A percentile compares a stretch with the other conserved stretches of the same genome.
These are phyloP conservation scores for Starmerella powellii DNA, from an alignment of 805 yeast species.

Conservation along the genomic window DNA sequence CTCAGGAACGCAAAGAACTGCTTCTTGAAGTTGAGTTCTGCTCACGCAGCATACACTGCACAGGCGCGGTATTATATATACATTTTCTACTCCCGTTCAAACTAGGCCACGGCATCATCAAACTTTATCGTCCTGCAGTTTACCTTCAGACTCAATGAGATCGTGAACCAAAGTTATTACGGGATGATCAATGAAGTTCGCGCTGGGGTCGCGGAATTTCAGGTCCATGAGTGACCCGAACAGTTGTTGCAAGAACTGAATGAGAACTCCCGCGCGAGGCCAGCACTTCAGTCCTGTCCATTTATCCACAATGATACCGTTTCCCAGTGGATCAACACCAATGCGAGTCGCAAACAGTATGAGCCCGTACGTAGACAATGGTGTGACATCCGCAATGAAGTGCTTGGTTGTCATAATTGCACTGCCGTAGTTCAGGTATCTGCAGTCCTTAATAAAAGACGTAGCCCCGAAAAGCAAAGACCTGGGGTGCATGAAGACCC, in stretches of 20 bases:
- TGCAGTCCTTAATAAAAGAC: conserved; percentile 27
- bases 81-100: too few relatives aligned
- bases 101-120: too few relatives aligned
- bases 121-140: background rate
- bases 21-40: too few relatives aligned
- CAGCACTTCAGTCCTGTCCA: conserved; percentile 88
- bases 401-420: conserved; percentile 49
- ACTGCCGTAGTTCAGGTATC: conserved; percentile 53
- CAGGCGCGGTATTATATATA: too few relatives aligned
- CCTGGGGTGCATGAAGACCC: conserved; percentile 81
- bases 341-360: conserved; percentile 68
- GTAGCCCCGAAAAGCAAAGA: conserved; percentile 54
- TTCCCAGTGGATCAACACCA: conserved; percentile 46
- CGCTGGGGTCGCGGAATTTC: conserved; percentile 42
- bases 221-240: conserved; percentile 57
- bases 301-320: conserved; percentile 68
- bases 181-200: conserved; percentile 24
- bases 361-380: conserved; percentile 58
- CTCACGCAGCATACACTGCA: too few relatives aligned
- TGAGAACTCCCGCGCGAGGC: conserved; percentile 84
- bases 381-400: conserved; percentile 66
- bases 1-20: too few relatives aligned
- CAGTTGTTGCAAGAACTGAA: conserved; percentile 54
- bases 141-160: conserved; percentile 28
- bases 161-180: conserved; percentile 26